Conservation (phyloP, 106 monocot genomes). For the Alisma plantagoaquatica region DNA sequence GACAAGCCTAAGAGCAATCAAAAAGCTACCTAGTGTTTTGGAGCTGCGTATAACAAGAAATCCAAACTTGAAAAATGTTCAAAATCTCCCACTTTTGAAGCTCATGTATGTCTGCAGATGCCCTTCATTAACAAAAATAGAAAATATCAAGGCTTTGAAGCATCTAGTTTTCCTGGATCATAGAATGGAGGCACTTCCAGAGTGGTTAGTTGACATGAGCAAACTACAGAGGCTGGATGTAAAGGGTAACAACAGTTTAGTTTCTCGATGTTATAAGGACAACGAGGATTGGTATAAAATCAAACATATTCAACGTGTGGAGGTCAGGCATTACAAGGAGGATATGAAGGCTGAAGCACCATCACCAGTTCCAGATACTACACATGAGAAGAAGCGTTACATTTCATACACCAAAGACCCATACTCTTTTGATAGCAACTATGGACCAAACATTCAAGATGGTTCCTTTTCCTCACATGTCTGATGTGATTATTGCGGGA, state of each 20-base stretch:
- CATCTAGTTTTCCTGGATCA: neutral
- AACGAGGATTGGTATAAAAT: neutral
- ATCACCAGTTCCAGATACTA: too few relatives aligned
- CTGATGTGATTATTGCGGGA: too few relatives aligned
- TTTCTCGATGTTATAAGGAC: neutral
- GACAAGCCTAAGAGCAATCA: neutral
- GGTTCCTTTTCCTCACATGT: too few relatives aligned
- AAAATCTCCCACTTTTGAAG: neutral
- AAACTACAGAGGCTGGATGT: neutral
- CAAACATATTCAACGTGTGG: neutral
- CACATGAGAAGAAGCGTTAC: too few relatives aligned
- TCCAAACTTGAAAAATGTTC: neutral
- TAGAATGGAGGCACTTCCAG: neutral
- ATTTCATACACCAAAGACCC: too few relatives aligned
- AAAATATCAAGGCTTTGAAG: neutral
- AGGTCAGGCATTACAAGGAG: too few relatives aligned
- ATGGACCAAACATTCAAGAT: too few relatives aligned
- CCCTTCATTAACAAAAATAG: neutral
- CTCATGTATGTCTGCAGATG: neutral
- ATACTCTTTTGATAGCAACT: too few relatives aligned
- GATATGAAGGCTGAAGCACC: too few relatives aligned
- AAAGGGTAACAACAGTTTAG: neutral
- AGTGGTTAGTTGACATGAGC: neutral
- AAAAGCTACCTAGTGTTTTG: neutral
- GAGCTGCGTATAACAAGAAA: neutral